Conservation (phyloP, 2,329 filamentous ascomycete species). For the Lasiodiplodia theobromae region DNA sequence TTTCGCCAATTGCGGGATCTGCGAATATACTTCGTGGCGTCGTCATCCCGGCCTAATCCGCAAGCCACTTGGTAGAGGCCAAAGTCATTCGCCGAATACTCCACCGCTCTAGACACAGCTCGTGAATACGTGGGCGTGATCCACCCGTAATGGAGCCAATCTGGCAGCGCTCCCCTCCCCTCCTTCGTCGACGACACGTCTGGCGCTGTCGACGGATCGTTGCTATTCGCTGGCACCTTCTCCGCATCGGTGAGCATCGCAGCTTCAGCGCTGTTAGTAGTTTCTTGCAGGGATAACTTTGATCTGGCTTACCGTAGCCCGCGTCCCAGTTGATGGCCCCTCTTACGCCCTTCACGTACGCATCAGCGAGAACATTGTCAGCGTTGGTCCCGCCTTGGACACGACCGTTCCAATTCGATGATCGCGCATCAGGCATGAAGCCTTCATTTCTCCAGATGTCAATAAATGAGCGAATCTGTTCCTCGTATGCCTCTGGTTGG, state of each 20-base stretch:
- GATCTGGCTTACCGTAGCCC: slow-evolving; percentile 35
- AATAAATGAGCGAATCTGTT: slow-evolving; percentile 71
- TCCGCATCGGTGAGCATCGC: slow-evolving; percentile 75
- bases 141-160: slow-evolving; percentile 71
- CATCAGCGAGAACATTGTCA: slow-evolving; percentile 76
- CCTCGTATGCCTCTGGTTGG: slow-evolving; percentile 68
- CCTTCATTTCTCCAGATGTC: slow-evolving; percentile 72
- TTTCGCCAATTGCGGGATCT: slow-evolving; percentile 74
- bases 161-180: slow-evolving; percentile 71
- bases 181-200: slow-evolving; percentile 68
- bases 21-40: slow-evolving; percentile 64
- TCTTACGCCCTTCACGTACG: slow-evolving; percentile 71
- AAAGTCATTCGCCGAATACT: slow-evolving; percentile 76
- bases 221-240: slow-evolving; percentile 64
- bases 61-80: slow-evolving; percentile 69
- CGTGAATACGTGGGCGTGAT: slow-evolving; percentile 69
- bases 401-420: slow-evolving; percentile 72
- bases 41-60: slow-evolving; percentile 46
- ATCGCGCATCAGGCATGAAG: slow-evolving; percentile 70
- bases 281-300: not conserved
- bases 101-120: slow-evolving; percentile 69
- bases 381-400: slow-evolving; percentile 74
- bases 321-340: slow-evolving; percentile 68
- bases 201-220: slow-evolving; percentile 61
- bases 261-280: not conserved